Evolutionary conservation across 169 alveolate species (phyloP), one percentile per base, ranked within the genome.

Genomic region (Plasmodium relictum): DNA sequence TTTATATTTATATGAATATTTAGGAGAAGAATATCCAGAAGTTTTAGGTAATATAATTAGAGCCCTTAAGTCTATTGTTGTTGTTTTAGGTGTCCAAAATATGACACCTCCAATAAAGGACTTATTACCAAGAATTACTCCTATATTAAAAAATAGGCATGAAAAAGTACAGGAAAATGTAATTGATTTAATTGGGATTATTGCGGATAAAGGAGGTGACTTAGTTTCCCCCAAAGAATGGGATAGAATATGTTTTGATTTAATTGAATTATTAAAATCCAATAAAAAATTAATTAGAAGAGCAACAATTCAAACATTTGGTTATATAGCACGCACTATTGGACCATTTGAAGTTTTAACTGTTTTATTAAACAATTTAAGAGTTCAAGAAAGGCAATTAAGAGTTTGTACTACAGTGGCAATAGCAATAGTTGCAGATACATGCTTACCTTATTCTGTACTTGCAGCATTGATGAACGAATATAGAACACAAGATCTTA

Each of bases 21-120:
- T 99, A 52, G 99, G 99, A 3, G 99, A 99, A 92, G 99, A 99
- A 94, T 99, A 98, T 92, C 99, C 99, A 8, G 99, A 99, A 93
- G 99, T 99, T 12, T 94, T 98, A 63, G 99, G 99, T 2, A 97
- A 99, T 78, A 98, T 98, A 42, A 93, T 99, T 70, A 99, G 99
- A 26, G 99, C 99, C 8, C 90, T 99, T 70, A 98, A 98, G 93
- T 99, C 99, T 20, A 98, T 99, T 24, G 99, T 99, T n/a, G 97
- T 97, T 68, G 99, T 98, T 42, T 96, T 99, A 45, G 99, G 99
- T 68, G 98, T 98, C 98, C 95, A 97, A 37, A 96, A 98, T 74
- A 98, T 99, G 99, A 97, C 99, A 31, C 99, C 99, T 0, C 99
- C 99, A 16, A 98, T 99, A 83, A 99, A 98, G 95, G 99, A 99